Base-by-base conservation (phyloP, 176 grass and related monocot species). In the Alopecurus myosuroides region DNA sequence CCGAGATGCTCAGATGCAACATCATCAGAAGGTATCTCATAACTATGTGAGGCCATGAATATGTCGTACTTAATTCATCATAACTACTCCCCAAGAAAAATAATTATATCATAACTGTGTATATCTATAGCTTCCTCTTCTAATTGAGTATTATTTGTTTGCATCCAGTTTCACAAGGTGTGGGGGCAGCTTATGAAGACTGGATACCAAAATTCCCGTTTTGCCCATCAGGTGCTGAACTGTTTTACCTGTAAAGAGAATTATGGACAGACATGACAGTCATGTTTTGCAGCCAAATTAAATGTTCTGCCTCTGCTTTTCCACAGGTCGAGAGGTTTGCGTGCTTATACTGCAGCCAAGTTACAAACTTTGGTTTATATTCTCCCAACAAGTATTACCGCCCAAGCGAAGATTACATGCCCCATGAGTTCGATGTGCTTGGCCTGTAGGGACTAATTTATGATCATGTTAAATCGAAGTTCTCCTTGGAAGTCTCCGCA, bases 111-210 rank as follows among this genome's bases (percentile, higher is more conserved):
- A 42, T 41, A 25, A 70, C 37, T 41, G 11, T 71, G 34, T 23
- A 69, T 20, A 34, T 67, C 8, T 35, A 19, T 66, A 33, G 28
- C n/a, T 33, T 20, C 25, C 6, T 23, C 25, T 70, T 8, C 1
- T 78, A 71, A 86, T 26, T 17, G 28, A 39, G n/a, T 77, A 26
- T 6, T 46, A 15, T 92, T 80, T 74, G 4, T 80, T 70, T 70
- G 3, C 11, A 26, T 92, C 26, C 55, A 98, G 97, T 98, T 98
- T 90, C 97, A 98, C 58, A 98, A 94, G 70, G 93, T 98, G 28
- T 98, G 97, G 97, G 97, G 97, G 39, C 97, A 98, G 57, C 97
- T 98, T 51, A 98, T 98, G 97, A 98, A 98, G 81, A 98, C 97
- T 50, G 97, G 97, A 31, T 98, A 92, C 79, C 97, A 98, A 77